A percentile compares a stretch with the other conserved stretches of the same genome.
Conservation (phyloP, 2,329 filamentous ascomycete genomes). For the Exophiala calicioides region DNA sequence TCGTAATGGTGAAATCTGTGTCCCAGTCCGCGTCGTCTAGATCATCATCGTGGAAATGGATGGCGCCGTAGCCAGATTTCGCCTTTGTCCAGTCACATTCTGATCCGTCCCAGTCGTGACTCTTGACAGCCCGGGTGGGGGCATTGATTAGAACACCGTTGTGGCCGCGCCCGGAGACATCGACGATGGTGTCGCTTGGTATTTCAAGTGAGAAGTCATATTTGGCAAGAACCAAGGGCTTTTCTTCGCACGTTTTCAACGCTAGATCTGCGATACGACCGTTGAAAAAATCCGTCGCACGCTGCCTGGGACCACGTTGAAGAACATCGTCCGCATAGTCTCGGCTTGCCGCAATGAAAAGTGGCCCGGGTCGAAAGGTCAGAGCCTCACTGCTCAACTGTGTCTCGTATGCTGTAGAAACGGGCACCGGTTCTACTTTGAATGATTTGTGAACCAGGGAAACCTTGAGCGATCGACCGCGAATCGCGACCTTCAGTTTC, state of each 20-base stretch:
- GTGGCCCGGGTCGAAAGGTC: neutral
- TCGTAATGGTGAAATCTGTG: slow-evolving; percentile 35
- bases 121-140: slow-evolving; percentile 37
- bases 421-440: slow-evolving; percentile 5
- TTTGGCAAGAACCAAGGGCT: neutral
- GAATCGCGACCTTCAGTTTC: slow-evolving; percentile 7
- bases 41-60: slow-evolving; percentile 44
- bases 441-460: slow-evolving; percentile 6
- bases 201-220: slow-evolving; percentile 18
- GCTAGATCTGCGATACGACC: slow-evolving; percentile 18
- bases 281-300: slow-evolving; percentile 20
- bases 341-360: slow-evolving; percentile 13
- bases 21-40: slow-evolving; percentile 40
- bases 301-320: neutral
- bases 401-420: neutral
- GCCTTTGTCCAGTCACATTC: slow-evolving; percentile 38
- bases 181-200: slow-evolving; percentile 28
- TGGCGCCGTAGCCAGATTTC: slow-evolving; percentile 39
- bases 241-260: neutral
- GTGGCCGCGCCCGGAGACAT: slow-evolving; percentile 32
- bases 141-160: slow-evolving; percentile 38
- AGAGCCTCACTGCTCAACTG: neutral
- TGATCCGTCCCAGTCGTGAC: slow-evolving; percentile 38
- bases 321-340: neutral
- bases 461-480: neutral